Base-by-base conservation (phyloP, 108 stramenopile genomes). In the Cyclostephanos invisitatus region DNA sequence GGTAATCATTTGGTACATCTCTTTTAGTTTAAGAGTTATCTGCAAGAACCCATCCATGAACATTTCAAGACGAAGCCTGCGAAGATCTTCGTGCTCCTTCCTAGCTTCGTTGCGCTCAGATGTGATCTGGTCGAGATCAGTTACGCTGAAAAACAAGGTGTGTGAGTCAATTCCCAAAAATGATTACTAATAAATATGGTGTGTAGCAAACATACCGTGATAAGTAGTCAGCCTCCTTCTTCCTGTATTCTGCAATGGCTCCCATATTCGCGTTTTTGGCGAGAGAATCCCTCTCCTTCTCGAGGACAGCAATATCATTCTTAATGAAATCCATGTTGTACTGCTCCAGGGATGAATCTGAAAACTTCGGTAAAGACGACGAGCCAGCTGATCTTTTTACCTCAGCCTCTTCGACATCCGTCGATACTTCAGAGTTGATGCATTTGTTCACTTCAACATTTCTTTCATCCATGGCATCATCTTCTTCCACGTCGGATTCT, bases 1-100 rank as follows among this genome's bases (percentile, higher is more conserved):
- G 28, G 98, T 99, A 72, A 99, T 98, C 98, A 99, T 99, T 80
- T 98, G 98, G 77, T 99, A 99, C 99, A 99, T 99, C 70, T 99
- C 99, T 84, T 99, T 99, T 46, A 99, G 86, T 69, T 98, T 97
- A 62, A 98, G 84, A 21, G 98, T 96, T 76, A 99, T 99, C 14
- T 71, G 64, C 4, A 92, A 93, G 73, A 99, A 99, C 1, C 99
- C 99, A 35, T 94, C 92, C 99, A 99, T 98, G 75, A 99, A 99
- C 92, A 91, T 97, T 60, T 98, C 96, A 40, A 99, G 91, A 37
- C 99, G 90, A 47, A 90, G 76, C 37, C 94, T 89, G 60, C 97
- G 90, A 17, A 99, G 89, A 18, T 92, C 95, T 65, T 99, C 99
- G 73, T 91, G 91, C 14, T 72, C 77, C 71, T 85, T 84, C 21